Conservation (phyloP, 495 filamentous ascomycete species). For the Cryomyces minteri region DNA sequence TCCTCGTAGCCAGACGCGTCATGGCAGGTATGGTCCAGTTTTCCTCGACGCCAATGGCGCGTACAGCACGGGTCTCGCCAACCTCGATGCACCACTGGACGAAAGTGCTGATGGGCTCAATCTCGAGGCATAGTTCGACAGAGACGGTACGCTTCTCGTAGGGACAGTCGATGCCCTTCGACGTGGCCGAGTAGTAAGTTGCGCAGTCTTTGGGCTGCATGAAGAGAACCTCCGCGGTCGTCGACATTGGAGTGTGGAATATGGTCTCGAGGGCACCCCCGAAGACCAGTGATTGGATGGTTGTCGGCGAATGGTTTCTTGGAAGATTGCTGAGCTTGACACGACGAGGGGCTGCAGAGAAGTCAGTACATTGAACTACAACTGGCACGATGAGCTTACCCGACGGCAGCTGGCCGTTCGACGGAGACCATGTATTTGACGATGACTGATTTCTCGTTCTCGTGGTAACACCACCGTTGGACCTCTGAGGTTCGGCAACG, state of each 20-base stretch:
- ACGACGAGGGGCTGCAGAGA: neutral
- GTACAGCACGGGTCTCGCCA: slow-evolving; percentile 23
- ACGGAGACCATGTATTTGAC: too few species aligned
- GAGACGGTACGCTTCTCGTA: slow-evolving; percentile 12
- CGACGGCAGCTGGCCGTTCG: too few species aligned
- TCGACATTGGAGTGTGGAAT: slow-evolving; percentile 4
- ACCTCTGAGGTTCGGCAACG: too few species aligned
- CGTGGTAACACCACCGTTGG: too few species aligned
- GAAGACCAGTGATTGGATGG: slow-evolving; percentile 25
- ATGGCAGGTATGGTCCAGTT: slow-evolving; percentile 17
- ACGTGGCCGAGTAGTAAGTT: slow-evolving; percentile 23
- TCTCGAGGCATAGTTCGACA: slow-evolving; percentile 19
- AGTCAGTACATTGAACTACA: too few species aligned
- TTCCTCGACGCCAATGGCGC: slow-evolving; percentile 21
- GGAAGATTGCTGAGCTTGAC: slow-evolving; percentile 3
- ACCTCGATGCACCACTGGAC: slow-evolving; percentile 18
- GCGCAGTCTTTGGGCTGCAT: slow-evolving; percentile 20
- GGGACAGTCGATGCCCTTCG: slow-evolving; percentile 24
- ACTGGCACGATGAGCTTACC: too few species aligned
- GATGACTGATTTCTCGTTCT: too few species aligned
- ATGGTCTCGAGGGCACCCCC: slow-evolving; percentile 26
- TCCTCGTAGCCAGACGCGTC: slow-evolving; percentile 13
- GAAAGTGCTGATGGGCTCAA: slow-evolving; percentile 21
- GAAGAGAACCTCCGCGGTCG: slow-evolving; percentile 23
- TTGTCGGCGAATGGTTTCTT: slow-evolving; percentile 14